Evolutionary conservation across 805 yeast species (phyloP).

Genomic region (Hanseniaspora thailandica): DNA sequence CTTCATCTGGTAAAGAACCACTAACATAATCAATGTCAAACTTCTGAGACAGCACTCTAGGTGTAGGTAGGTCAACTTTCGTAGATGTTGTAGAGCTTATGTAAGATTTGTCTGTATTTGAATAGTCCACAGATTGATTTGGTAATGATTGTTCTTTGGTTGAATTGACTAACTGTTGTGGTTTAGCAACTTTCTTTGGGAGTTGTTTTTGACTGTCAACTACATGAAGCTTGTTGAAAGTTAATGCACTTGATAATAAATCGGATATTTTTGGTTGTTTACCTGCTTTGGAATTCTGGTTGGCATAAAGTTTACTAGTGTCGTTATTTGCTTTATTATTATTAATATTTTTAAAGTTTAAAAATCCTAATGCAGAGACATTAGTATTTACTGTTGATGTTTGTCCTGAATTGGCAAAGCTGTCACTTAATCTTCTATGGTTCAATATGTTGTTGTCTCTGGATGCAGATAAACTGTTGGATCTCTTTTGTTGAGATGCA

Average conservation of each 20-base stretch:
- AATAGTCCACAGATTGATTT: not conserved
- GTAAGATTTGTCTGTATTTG: not conserved
- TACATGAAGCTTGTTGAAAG: not conserved
- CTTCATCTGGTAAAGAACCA: slow-evolving; percentile 9
- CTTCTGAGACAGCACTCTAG: slow-evolving; percentile 4
- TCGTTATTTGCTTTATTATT: not conserved
- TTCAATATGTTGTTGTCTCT: slow-evolving; percentile 9
- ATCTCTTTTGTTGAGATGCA: slow-evolving; percentile 13
- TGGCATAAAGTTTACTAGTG: not conserved
- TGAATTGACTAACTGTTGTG: not conserved
- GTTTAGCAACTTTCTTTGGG: not conserved
- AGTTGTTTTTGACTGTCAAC: not conserved
- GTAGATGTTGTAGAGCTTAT: slow-evolving; percentile 12
- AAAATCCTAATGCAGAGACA: slow-evolving; percentile 5
- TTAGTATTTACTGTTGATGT: not conserved
- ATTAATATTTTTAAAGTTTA: slow-evolving; percentile 3
- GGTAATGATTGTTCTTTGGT: not conserved
- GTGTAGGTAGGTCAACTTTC: slow-evolving; percentile 5
- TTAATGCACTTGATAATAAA: slow-evolving; percentile 1
- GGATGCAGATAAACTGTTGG: slow-evolving; percentile 9
- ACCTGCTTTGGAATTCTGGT: not conserved
- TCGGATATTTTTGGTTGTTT: slow-evolving; percentile 11
- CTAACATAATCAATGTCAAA: slow-evolving; percentile 9
- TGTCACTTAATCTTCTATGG: slow-evolving; percentile 12
- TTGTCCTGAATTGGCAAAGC: not conserved